Conservation (phyloP, 306 rosid species). For the Hylodesmum podocarpum region DNA sequence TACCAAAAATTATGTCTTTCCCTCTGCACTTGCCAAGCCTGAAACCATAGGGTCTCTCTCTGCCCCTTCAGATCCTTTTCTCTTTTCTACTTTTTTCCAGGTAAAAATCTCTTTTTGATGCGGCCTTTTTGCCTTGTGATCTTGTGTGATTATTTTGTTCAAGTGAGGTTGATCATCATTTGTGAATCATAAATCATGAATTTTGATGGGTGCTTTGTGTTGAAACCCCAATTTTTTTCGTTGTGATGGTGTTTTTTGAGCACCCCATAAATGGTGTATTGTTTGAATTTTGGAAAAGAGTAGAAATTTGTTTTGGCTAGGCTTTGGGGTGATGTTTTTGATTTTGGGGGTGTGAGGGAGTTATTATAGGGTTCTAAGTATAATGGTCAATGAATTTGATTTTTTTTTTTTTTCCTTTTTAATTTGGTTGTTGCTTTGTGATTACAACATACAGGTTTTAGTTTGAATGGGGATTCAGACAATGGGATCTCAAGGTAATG, state of each 20-base stretch:
- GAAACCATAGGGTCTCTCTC: background rate
- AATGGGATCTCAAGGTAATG: slow-evolving; percentile 20
- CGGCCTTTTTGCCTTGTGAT: background rate
- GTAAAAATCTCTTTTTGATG: background rate
- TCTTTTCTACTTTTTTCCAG: background rate
- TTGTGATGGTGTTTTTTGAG: background rate
- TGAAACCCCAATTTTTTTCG: background rate
- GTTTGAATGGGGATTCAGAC: slow-evolving; percentile 24
- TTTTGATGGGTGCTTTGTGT: background rate
- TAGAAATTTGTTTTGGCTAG: background rate
- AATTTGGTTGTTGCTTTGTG: background rate
- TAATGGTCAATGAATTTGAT: background rate
- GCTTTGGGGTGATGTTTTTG: background rate
- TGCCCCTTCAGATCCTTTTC: background rate
- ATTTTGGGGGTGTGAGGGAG: background rate
- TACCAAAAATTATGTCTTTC: slow-evolving; percentile 6
- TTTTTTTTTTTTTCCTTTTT: background rate
- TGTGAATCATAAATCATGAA: background rate
- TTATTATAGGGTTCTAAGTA: background rate
- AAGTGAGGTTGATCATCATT: slow-evolving; percentile 5
- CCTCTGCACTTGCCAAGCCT: slow-evolving; percentile 8
- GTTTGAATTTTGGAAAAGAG: background rate
- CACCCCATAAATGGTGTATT: background rate
- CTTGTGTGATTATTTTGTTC: background rate
- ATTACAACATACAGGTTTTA: background rate